Percentiles rank a stretch among this genome's conserved stretches.
These are phyloP conservation scores for Myxozyma vanderwaltii DNA, from an alignment of 805 yeast genomes.

Conservation along the genomic window DNA sequence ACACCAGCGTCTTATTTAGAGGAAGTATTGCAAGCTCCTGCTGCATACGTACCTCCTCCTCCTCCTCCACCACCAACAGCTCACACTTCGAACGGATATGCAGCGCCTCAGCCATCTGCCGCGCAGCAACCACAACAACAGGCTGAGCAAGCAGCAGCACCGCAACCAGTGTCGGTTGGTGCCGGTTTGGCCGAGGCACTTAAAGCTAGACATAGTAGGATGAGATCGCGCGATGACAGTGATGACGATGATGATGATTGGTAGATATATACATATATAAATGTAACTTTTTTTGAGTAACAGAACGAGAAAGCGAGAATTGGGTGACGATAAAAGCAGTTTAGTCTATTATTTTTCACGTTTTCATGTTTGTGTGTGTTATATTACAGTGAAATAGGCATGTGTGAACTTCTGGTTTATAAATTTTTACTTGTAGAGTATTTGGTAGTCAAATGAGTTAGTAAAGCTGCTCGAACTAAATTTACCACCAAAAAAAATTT, in stretches of 20 bases:
- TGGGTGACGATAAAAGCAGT: no score
- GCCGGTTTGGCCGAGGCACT: constrained; percentile 72
- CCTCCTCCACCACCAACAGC: constrained; percentile 37
- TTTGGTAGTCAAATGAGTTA: no score
- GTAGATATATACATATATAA: no score
- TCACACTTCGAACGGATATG: constrained; percentile 19
- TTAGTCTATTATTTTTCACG: no score
- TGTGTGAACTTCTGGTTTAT: no score
- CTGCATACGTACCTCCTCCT: constrained; percentile 38
- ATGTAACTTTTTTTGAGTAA: background rate
- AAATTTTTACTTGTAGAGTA: no score
- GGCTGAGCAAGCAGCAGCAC: constrained; percentile 18
- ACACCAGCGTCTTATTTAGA: constrained; percentile 91
- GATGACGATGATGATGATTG: constrained; percentile 45
- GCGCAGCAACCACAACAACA: constrained; percentile 13
- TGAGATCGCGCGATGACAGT: constrained; percentile 66
- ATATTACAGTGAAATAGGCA: no score
- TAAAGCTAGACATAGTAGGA: constrained; percentile 66
- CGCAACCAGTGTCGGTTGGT: constrained; percentile 7
- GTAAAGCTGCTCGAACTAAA: no score
- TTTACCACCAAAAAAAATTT: no score
- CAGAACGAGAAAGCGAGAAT: no score
- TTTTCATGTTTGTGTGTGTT: no score
- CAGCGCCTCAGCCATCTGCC: constrained; percentile 3
- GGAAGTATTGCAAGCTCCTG: constrained; percentile 36